These are phyloP conservation scores for Naganishia albida DNA, from an alignment of 1,284 basidiomycete species.

Conservation along the genomic window DNA sequence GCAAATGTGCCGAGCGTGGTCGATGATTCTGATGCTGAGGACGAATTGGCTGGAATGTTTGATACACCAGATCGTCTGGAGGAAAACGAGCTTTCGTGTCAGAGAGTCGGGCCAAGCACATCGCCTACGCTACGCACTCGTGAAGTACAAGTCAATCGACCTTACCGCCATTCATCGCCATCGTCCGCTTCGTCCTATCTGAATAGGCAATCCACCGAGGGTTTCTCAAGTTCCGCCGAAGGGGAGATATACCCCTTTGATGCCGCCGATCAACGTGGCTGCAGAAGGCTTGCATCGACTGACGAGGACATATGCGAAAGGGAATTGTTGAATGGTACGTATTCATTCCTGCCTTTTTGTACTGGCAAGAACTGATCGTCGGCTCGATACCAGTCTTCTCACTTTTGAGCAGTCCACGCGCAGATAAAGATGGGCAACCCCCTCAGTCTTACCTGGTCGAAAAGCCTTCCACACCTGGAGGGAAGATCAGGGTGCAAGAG, in stretches of 20 bases:
- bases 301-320: constrained; percentile 23
- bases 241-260: not conserved
- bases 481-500: not conserved
- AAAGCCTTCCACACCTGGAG: not conserved
- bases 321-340: constrained; percentile 4
- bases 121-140: not conserved
- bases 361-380: not conserved
- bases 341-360: too few relatives aligned
- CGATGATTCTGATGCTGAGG: not conserved
- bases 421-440: not conserved
- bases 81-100: not conserved
- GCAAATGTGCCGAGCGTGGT: not conserved
- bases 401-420: too few relatives aligned
- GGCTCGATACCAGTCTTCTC: not conserved
- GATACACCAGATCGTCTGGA: not conserved
- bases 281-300: not conserved
- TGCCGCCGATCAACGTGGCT: not conserved
- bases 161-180: constrained; percentile 9
- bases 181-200: constrained; percentile 22
- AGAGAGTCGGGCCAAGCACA: too few relatives aligned
- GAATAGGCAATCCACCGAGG: constrained; percentile 6
- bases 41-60: constrained; percentile 14
- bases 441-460: not conserved
- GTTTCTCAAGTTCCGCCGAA: constrained; percentile 5
- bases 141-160: not conserved